Evolutionary conservation across 441 rosid genomes (phyloP).

Genomic region (Sinapis alba): DNA sequence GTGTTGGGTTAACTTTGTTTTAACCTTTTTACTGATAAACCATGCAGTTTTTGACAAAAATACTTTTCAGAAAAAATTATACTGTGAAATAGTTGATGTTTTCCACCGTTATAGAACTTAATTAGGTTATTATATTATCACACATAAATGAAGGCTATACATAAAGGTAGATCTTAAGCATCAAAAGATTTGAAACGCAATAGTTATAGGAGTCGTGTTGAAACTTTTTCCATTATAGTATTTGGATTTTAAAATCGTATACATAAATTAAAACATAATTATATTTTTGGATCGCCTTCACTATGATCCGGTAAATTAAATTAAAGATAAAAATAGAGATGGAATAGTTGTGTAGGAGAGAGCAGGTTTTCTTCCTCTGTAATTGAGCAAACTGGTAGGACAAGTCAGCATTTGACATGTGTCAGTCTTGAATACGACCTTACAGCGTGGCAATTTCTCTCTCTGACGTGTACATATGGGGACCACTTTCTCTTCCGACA

Average conservation of each 20-base stretch:
- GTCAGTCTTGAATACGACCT: conserved; percentile 31
- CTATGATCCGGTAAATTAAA: not conserved
- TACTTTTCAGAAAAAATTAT: too few relatives aligned
- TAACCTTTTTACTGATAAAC: not conserved
- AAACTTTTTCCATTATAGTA: not conserved
- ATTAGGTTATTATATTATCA: too few relatives aligned
- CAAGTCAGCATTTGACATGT: conserved; percentile 52
- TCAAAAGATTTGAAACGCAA: not conserved
- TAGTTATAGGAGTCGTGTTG: not conserved
- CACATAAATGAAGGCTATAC: too few relatives aligned
- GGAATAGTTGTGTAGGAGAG: not conserved
- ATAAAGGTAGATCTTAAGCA: too few relatives aligned
- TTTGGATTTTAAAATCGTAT: not conserved
- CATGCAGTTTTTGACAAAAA: not conserved
- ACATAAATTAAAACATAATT: not conserved
- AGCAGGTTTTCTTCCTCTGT: conserved; percentile 31
- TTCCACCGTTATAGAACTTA: too few relatives aligned
- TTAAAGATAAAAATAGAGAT: not conserved
- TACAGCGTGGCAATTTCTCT: conserved; percentile 52
- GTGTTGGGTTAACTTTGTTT: not conserved
- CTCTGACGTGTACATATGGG: conserved; percentile 41
- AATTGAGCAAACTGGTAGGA: conserved; percentile 22
- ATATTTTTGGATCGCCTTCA: not conserved
- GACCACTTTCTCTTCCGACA: conserved; percentile 47
- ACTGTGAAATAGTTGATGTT: too few relatives aligned